Base-by-base conservation (phyloP, 1,139 yeast species). In the Yamadazyma sp. region DNA sequence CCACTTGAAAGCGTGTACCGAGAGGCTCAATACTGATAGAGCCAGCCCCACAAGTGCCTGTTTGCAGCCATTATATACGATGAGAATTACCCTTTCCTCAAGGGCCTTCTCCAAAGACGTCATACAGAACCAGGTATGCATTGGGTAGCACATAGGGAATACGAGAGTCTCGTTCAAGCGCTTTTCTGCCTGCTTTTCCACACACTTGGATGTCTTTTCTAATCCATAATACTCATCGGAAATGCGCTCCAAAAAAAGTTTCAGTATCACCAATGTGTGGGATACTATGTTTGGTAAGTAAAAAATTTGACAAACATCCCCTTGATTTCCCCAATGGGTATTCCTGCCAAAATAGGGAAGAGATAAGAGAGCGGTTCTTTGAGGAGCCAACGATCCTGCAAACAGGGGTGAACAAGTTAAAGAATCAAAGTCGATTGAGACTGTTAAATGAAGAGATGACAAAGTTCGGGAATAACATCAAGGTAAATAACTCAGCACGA, bases 381-480 rank as follows among this genome's bases (percentile, higher is more conserved):
- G 27, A 44, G 12, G 61, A 61, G 17, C 44, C 56, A 20, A 28
- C 37, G 9, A 36, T 65, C 16, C 45, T 61, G 2, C 34, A 39
- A 15, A 33, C 51, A 3, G 70, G 64, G 40, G 20, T 45, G 17
- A 49, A 51, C 27, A 68, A 66, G 46, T 44, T 68, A 24, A 50
- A 56, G 1, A 56, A 58, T 31, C 47, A 64, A 32, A 61, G 57
- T 4, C 36, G 37, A 23, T 45, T 65, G 14, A 53, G 64, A 36
- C 46, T 44, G 5, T 50, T 68, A 22, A 55, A 58, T 41, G 37
- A 39, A 11, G 47, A 55, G 17, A 41, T 66, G 17, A 38, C 50
- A 5, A 58, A 51, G 35, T 44, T 64, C 8, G 64, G 59, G 27
- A 68, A 67, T 39, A 60, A 58, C 36, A 57, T 64, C 3, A 67